Base-by-base conservation (phyloP, 768 basidiomycete genomes). In the Mrakia blollopis region DNA sequence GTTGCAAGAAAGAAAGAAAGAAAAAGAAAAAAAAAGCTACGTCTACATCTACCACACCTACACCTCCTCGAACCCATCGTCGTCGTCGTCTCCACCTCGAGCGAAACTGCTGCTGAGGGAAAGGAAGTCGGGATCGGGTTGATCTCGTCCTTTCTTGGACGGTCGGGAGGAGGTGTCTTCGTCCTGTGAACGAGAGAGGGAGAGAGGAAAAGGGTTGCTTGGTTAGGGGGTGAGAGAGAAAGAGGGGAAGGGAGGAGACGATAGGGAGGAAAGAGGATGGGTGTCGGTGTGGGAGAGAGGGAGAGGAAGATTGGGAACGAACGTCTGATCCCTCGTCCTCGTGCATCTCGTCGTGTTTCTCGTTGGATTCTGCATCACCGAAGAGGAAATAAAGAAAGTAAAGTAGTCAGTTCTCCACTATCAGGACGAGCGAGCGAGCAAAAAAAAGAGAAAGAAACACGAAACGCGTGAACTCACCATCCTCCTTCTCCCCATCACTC, bases 11-110 rank as follows among this genome's bases (percentile, higher is more conserved):
- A 9, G 47, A 54, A n/a, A 18, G 28, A 25, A 23, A 30, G 23
- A 25, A n/a, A 2, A 18, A n/a, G 7, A 35, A 18, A n/a, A 28
- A 35, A 25, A 11, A 32, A n/a, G 25, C 25, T 37, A 57, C 61
- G 0, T 7, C 39, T 0, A 63, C 21, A n/a, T n/a, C n/a, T n/a
- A n/a, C 16, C 52, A 21, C 2, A 3, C 11, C 52, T 76, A 77
- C 21, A 77, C 69, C 76, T 77, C 76, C 72, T 77, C 72, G 37
- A 73, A 77, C 9, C 63, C 63, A 60, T 77, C 76, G 32, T 72
- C 70, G n/a, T 77, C 76, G 67, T 65, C 60, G 41, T 57, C 71
- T 21, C 47, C 47, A 4, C 39, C 68, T 37, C 68, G 32, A 0
- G 47, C 72, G 44, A 72, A 77, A 60, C 35, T 47, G 57, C 57